Base-by-base conservation (phyloP, 176 grass and related monocot species). In the Saccharum officinarum region DNA sequence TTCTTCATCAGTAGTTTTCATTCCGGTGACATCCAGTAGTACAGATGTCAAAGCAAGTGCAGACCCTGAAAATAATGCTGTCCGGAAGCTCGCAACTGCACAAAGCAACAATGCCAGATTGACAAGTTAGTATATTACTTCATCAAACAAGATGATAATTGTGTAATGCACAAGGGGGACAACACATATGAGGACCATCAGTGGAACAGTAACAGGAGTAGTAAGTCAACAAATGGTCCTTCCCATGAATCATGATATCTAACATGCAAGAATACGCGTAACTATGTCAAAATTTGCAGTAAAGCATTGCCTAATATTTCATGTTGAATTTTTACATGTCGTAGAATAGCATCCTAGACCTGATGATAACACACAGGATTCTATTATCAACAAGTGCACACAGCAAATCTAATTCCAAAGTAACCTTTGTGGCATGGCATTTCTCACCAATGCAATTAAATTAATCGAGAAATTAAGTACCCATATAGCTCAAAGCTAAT, bases 1-100 rank as follows among this genome's bases (percentile, higher is more conserved):
- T 69, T 67, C 62, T 17, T 91, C 85, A 22, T 85, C 75, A 11
- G 57, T 73, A 78, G 57, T 57, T 87, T 28, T 83, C 83, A 88
- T 85, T 71, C 82, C 86, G 82, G 86, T 88, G 30, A 79, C 73
- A 81, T 92, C 84, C 50, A 92, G 63, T 50, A 89, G 50, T 2
- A 84, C 69, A 71, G 80, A 87, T 76, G 87, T 87, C 75, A 92
- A 80, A 72, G 91, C 84, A 1, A 92, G 20, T 28, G 91, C 87
- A 66, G 62, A 89, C 8, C 83, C 87, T 65, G 83, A 86, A 33
- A 83, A 13, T 15, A 86, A n/a, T 80, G 62, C 87, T 36, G 91
- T 67, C 36, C 69, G 59, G 70, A 81, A 12, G 2, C 64, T 92
- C 80, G 80, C 4, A 54, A 9, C 91, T 89, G 80, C 34, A 52